A percentile compares a stretch with the other conserved stretches of the same genome.
phyloP scores from a whole-genome alignment of 1,284 basidiomycete genomes.

The Coniferiporia weirii region DNA sequence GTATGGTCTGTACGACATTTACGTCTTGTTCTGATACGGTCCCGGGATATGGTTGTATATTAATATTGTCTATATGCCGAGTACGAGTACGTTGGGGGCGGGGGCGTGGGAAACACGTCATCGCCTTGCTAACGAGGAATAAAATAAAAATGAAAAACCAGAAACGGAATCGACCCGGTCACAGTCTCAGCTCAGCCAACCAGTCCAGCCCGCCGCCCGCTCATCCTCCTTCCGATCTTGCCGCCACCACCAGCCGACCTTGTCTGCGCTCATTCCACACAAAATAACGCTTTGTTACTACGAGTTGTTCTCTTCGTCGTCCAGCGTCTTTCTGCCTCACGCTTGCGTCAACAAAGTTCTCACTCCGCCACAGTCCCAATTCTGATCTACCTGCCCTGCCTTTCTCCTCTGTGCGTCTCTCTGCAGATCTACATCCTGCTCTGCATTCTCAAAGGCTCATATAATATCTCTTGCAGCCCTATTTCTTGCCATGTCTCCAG shows the following conservation, averaged over 20 bases:
- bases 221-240: not conserved
- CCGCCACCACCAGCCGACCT: not conserved
- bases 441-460: not conserved
- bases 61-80: not conserved
- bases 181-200: too few relatives aligned
- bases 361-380: not conserved
- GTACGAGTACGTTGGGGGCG: too few relatives aligned
- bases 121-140: not conserved
- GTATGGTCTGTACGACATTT: not conserved
- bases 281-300: not conserved
- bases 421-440: not conserved
- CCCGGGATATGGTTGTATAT: not conserved
- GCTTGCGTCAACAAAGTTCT: not conserved
- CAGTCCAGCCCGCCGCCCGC: not conserved
- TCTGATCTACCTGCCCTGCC: not conserved
- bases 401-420: not conserved
- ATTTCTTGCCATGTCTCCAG: slow-evolving; percentile 11
- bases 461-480: not conserved
- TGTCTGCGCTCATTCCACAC: not conserved
- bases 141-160: not conserved
- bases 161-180: too few relatives aligned
- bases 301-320: not conserved
- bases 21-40: not conserved
- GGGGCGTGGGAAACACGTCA: not conserved
- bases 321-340: not conserved